A percentile compares a stretch with the other conserved stretches of the same genome.
These are phyloP conservation scores for Tetracladium marchalianum DNA, from an alignment of 495 filamentous ascomycete species.

Conservation along the genomic window DNA sequence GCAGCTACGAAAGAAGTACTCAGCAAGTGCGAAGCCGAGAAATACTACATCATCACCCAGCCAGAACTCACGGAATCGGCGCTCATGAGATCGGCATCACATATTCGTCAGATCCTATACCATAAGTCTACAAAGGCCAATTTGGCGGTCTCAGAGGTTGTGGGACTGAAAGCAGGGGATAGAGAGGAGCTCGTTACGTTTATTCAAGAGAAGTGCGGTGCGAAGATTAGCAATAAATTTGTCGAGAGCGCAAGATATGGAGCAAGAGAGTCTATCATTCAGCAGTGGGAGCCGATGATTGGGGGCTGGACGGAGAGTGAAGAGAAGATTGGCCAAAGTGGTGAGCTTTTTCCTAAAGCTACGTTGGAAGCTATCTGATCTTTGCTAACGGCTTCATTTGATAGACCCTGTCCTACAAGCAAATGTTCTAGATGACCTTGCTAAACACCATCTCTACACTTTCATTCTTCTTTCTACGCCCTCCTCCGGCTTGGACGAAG, in stretches of 20 bases:
- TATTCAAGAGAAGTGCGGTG: slow-evolving; percentile 17
- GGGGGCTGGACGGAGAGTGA: slow-evolving; percentile 1
- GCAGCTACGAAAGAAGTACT: slow-evolving; percentile 37
- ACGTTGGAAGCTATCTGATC: background rate
- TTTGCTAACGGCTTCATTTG: slow-evolving; percentile 1
- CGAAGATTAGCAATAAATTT: background rate
- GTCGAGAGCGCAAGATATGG: slow-evolving; percentile 42
- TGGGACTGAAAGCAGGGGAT: slow-evolving; percentile 41
- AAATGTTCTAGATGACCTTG: background rate
- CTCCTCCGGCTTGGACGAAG: background rate
- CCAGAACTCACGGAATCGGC: slow-evolving; percentile 61
- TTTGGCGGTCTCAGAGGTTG: slow-evolving; percentile 45
- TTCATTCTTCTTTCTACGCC: slow-evolving; percentile 29
- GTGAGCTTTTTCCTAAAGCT: background rate
- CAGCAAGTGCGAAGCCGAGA: slow-evolving; percentile 57
- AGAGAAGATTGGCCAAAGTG: background rate
- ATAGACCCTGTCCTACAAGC: background rate
- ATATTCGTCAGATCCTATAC: slow-evolving; percentile 32
- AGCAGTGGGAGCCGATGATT: background rate
- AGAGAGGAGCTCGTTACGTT: slow-evolving; percentile 19
- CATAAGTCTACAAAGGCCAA: background rate
- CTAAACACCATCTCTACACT: slow-evolving; percentile 27
- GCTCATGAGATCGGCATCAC: slow-evolving; percentile 43
- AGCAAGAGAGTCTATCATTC: slow-evolving; percentile 49
- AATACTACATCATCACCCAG: slow-evolving; percentile 74